Conservation (phyloP, 108 stramenopile genomes). For the Hondaea fermentalgiana region DNA sequence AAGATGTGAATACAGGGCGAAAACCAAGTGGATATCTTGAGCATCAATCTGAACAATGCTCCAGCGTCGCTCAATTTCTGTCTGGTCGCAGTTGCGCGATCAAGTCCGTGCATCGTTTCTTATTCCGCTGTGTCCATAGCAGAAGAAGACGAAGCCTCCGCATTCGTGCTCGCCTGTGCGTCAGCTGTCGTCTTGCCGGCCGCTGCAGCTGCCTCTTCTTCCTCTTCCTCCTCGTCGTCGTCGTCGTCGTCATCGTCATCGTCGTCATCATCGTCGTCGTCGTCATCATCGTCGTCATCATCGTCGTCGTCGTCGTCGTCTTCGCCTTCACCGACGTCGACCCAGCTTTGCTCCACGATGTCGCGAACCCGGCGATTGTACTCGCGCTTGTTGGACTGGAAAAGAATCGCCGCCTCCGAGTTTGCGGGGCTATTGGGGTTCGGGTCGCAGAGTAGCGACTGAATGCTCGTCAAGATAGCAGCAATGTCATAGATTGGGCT, state of each 20-base stretch:
- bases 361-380: slow-evolving; percentile 95
- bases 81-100: too few relatives aligned
- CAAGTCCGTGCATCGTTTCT: neutral
- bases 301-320: slow-evolving; percentile 16
- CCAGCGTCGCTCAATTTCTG: too few relatives aligned
- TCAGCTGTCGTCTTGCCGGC: neutral
- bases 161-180: neutral
- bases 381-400: slow-evolving; percentile 91
- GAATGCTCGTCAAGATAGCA: slow-evolving; percentile 96
- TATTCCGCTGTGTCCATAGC: neutral
- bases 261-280: slow-evolving; percentile 7
- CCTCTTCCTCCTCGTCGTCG: neutral
- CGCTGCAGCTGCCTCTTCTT: neutral
- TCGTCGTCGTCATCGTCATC: slow-evolving; percentile 1
- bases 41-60: too few relatives aligned
- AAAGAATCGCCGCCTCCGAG: slow-evolving; percentile 89
- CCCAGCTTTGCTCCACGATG: slow-evolving; percentile 95
- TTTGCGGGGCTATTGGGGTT: slow-evolving; percentile 96
- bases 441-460: slow-evolving; percentile 95
- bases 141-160: neutral
- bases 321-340: slow-evolving; percentile 22
- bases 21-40: too few relatives aligned
- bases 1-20: too few relatives aligned
- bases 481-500: slow-evolving; percentile 98
- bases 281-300: neutral